phyloP scores from a whole-genome alignment of 441 rosid genomes.

The Euphorbia celastroides region DNA sequence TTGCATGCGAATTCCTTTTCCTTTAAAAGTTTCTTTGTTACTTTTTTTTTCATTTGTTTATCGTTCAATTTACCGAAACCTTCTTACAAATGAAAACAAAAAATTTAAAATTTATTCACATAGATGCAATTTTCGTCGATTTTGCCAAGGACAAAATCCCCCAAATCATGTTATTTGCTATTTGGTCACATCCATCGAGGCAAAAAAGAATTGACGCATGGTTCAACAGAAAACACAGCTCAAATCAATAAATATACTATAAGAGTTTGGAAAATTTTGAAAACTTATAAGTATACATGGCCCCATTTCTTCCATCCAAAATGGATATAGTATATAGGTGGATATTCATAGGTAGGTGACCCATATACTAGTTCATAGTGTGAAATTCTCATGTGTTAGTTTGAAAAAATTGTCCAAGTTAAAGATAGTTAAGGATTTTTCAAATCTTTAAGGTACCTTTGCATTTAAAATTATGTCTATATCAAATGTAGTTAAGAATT shows the following conservation, averaged over 20 bases:
- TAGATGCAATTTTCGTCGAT: background rate
- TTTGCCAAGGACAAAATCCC: background rate
- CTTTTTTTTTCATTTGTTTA: too few relatives aligned
- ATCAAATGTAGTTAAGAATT: background rate
- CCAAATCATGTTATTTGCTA: background rate
- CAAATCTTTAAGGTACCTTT: background rate
- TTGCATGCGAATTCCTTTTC: background rate
- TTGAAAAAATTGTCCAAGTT: background rate
- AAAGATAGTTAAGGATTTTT: background rate
- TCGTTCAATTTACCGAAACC: too few relatives aligned
- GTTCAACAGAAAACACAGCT: background rate
- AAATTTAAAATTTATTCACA: background rate
- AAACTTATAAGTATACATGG: background rate
- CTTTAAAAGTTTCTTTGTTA: background rate
- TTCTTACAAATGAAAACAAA: background rate
- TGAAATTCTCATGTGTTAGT: background rate
- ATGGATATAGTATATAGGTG: background rate
- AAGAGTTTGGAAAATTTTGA: background rate
- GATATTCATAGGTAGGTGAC: constrained; percentile 1
- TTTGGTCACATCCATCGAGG: background rate
- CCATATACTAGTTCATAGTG: background rate
- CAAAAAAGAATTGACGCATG: background rate
- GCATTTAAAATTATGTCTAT: background rate
- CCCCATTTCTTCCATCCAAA: background rate
- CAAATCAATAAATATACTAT: background rate